A percentile compares a stretch with the other conserved stretches of the same genome.
Evolutionary conservation across 2,329 filamentous ascomycete genomes (phyloP).

Genomic region (Westerdykella ornata): DNA sequence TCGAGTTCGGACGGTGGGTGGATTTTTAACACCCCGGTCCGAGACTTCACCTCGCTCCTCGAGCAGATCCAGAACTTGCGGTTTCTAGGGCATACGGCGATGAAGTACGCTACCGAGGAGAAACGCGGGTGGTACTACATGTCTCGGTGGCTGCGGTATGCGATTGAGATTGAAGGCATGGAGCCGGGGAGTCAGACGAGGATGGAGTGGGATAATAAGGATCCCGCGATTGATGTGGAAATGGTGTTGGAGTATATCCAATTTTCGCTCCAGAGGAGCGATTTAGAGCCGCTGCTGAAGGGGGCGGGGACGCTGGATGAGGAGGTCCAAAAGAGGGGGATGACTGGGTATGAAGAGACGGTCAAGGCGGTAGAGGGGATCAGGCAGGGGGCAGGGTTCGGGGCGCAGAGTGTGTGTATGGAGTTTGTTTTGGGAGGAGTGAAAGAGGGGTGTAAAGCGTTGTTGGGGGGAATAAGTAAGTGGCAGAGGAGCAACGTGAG

Average conservation of each 20-base stretch:
- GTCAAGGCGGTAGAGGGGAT: slow-evolving; percentile 32
- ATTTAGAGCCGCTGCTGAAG: slow-evolving; percentile 55
- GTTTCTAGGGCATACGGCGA: slow-evolving; percentile 65
- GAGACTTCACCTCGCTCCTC: slow-evolving; percentile 42
- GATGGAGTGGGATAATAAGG: slow-evolving; percentile 71
- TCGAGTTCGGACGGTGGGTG: slow-evolving; percentile 15
- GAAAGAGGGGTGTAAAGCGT: slow-evolving; percentile 26
- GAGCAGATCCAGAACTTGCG: slow-evolving; percentile 70
- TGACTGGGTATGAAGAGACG: slow-evolving; percentile 26
- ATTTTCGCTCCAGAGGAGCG: slow-evolving; percentile 59
- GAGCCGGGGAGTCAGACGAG: slow-evolving; percentile 51
- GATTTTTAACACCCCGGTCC: slow-evolving; percentile 47
- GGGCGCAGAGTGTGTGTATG: slow-evolving; percentile 33
- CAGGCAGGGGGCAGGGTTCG: slow-evolving; percentile 41
- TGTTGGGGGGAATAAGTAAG: slow-evolving; percentile 37
- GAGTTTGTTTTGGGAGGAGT: slow-evolving; percentile 35
- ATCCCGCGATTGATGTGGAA: slow-evolving; percentile 65
- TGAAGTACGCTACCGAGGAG: slow-evolving; percentile 67
- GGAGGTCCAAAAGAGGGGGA: slow-evolving; percentile 1
- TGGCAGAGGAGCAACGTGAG: slow-evolving; percentile 51
- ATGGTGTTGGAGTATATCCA: slow-evolving; percentile 73
- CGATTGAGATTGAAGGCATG: slow-evolving; percentile 71
- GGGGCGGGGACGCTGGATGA: slow-evolving; percentile 32
- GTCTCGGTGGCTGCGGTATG: slow-evolving; percentile 73
- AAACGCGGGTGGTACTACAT: slow-evolving; percentile 71